These are phyloP conservation scores for Phytophthora ohioensis DNA, from an alignment of 352 stramenopile genomes.

Conservation along the genomic window DNA sequence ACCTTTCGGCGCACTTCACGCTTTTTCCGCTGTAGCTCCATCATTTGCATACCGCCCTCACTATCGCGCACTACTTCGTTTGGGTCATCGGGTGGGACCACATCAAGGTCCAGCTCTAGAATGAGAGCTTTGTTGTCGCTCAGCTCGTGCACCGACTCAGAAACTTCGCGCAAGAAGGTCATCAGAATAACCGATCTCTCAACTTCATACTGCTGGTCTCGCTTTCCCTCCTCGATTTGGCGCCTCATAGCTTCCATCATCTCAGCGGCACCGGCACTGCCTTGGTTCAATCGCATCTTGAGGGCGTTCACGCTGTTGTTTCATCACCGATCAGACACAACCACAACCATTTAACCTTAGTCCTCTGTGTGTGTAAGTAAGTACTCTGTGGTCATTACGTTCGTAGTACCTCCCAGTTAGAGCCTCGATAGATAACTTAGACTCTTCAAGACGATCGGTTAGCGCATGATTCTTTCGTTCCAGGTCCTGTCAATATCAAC, in stretches of 20 bases:
- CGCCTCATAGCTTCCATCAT: conserved; percentile 73
- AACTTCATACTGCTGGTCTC: conserved; percentile 68
- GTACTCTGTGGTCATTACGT: neutral
- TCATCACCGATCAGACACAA: neutral
- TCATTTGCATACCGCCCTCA: conserved; percentile 43
- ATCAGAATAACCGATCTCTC: conserved; percentile 62
- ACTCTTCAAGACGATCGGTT: conserved; percentile 69
- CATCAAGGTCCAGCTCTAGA: conserved; percentile 57
- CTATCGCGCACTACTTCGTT: conserved; percentile 15
- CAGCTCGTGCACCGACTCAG: conserved; percentile 57
- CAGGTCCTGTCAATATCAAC: conserved; percentile 50
- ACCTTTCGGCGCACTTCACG: conserved; percentile 75
- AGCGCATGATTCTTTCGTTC: conserved; percentile 75
- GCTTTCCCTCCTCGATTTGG: conserved; percentile 74
- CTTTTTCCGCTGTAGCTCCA: conserved; percentile 77
- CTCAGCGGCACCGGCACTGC: conserved; percentile 68
- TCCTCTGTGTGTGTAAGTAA: neutral
- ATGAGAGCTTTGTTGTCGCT: conserved; percentile 60
- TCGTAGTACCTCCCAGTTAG: conserved; percentile 63
- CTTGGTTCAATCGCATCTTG: conserved; percentile 77
- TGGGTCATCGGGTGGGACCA: conserved; percentile 38
- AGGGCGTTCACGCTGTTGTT: conserved; percentile 67
- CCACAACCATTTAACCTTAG: neutral
- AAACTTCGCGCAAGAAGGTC: conserved; percentile 65
- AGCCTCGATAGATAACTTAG: conserved; percentile 72